These are phyloP conservation scores for Salmacisia buchloeana DNA, from an alignment of 1,284 basidiomycete species.

Conservation along the genomic window DNA sequence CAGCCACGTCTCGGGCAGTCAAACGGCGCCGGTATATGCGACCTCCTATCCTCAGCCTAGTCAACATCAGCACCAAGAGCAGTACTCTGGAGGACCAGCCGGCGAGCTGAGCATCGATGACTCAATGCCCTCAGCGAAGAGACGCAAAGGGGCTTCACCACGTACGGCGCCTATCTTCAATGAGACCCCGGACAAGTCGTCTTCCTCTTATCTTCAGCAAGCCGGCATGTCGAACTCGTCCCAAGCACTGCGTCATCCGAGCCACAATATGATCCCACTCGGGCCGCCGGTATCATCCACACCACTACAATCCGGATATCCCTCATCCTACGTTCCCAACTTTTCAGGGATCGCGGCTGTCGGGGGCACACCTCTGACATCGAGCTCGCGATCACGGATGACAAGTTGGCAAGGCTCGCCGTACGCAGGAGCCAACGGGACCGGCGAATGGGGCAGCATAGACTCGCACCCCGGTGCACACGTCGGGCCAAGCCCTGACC, in stretches of 20 bases:
- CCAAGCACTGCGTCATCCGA: no score
- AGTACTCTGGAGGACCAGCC: not conserved
- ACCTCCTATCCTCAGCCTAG: no score
- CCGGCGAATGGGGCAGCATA: not conserved
- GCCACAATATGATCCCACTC: not conserved
- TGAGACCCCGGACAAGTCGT: not conserved
- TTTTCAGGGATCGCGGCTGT: not conserved
- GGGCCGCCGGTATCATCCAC: no score
- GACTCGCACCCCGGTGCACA: not conserved
- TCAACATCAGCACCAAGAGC: not conserved
- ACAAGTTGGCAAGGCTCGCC: constrained; percentile 9
- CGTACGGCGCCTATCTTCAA: not conserved
- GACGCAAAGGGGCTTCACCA: not conserved
- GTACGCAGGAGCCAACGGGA: not conserved
- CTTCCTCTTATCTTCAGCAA: not conserved
- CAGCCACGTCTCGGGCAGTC: not conserved
- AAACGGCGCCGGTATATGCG: not conserved
- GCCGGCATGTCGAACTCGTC: no score
- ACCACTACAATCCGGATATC: not conserved
- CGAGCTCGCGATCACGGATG: not conserved
- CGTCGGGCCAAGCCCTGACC: not conserved
- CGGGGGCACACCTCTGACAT: not conserved
- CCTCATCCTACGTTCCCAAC: not conserved
- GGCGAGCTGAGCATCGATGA: not conserved
- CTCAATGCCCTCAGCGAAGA: not conserved